phyloP scores from a whole-genome alignment of 129 eudicot species.

The Rutidosis leptorrhynchoides region DNA sequence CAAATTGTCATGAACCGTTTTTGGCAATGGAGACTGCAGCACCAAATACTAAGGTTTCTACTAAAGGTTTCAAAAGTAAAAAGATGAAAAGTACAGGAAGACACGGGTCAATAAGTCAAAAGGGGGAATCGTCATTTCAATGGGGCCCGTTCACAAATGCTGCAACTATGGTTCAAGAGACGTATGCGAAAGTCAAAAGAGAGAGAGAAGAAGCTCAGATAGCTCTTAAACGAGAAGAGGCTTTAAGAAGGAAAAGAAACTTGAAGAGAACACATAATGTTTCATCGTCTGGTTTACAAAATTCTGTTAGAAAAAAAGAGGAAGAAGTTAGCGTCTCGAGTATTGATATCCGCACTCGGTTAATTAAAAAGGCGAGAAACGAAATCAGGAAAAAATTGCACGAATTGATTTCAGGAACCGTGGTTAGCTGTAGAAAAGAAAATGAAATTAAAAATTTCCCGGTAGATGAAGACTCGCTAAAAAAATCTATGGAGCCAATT shows the following conservation, averaged over 20 bases:
- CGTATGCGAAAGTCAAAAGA: slow-evolving; percentile 74
- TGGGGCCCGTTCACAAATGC: slow-evolving; percentile 85
- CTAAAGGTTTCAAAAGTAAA: slow-evolving; percentile 37
- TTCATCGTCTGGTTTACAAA: slow-evolving; percentile 27
- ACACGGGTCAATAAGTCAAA: slow-evolving; percentile 22
- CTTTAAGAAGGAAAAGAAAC: slow-evolving; percentile 47
- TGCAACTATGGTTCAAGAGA: slow-evolving; percentile 72
- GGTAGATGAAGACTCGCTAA: slow-evolving; percentile 9
- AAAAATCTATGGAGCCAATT: slow-evolving; percentile 24
- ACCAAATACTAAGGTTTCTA: slow-evolving; percentile 48
- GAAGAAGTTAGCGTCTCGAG: slow-evolving; percentile 24
- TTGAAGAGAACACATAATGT: slow-evolving; percentile 32
- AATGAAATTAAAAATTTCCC: slow-evolving; percentile 4
- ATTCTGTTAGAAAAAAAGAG: not conserved
- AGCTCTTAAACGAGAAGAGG: slow-evolving; percentile 64
- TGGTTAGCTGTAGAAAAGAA: slow-evolving; percentile 22
- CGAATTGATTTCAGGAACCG: slow-evolving; percentile 36
- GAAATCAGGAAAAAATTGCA: slow-evolving; percentile 44
- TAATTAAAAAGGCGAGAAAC: slow-evolving; percentile 55
- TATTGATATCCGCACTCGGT: slow-evolving; percentile 31
- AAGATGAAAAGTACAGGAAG: slow-evolving; percentile 27
- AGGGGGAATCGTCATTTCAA: slow-evolving; percentile 33
- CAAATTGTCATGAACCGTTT: slow-evolving; percentile 74
- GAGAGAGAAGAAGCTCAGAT: slow-evolving; percentile 82
- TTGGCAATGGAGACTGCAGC: slow-evolving; percentile 63